A percentile compares a stretch with the other conserved stretches of the same genome.
Conservation (phyloP, 2,329 filamentous ascomycete species). For the Emericellopsis cladophorae region DNA sequence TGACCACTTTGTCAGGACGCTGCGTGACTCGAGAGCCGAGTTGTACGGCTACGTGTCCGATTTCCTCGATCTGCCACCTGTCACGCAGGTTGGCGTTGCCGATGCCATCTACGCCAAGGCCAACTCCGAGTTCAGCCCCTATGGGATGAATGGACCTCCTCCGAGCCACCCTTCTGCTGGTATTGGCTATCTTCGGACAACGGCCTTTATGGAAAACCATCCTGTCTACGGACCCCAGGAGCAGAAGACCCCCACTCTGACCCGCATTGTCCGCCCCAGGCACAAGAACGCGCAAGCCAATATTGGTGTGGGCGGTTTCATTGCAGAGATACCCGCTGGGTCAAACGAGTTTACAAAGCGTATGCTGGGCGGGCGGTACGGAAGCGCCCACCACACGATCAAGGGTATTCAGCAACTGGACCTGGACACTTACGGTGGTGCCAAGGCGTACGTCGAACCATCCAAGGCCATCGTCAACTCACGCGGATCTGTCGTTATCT, state of each 20-base stretch:
- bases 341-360: constrained; percentile 27
- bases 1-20: constrained; percentile 33
- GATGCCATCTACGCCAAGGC: constrained; percentile 3
- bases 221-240: constrained; percentile 47
- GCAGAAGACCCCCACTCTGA: constrained; percentile 31
- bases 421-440: constrained; percentile 33
- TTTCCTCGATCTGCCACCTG: constrained; percentile 49
- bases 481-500: constrained; percentile 33
- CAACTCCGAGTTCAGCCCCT: constrained; percentile 22
- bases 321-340: constrained; percentile 27
- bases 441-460: constrained; percentile 39
- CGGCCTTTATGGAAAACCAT: constrained; percentile 43
- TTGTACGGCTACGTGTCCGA: constrained; percentile 43
- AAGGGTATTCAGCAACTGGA: constrained; percentile 29
- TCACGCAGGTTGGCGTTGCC: constrained; percentile 20
- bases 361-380: constrained; percentile 5
- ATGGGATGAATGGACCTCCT: constrained; percentile 41
- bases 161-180: constrained; percentile 49
- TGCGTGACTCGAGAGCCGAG: constrained; percentile 36
- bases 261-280: constrained; percentile 36
- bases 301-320: constrained; percentile 43
- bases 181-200: constrained; percentile 47
- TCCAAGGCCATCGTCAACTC: constrained; percentile 31
- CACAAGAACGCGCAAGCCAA: constrained; percentile 19
- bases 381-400: constrained; percentile 10